Percentiles rank a stretch among this genome's conserved stretches.
phyloP scores from a whole-genome alignment of 805 yeast genomes.

The Candida nonsorbophila region DNA sequence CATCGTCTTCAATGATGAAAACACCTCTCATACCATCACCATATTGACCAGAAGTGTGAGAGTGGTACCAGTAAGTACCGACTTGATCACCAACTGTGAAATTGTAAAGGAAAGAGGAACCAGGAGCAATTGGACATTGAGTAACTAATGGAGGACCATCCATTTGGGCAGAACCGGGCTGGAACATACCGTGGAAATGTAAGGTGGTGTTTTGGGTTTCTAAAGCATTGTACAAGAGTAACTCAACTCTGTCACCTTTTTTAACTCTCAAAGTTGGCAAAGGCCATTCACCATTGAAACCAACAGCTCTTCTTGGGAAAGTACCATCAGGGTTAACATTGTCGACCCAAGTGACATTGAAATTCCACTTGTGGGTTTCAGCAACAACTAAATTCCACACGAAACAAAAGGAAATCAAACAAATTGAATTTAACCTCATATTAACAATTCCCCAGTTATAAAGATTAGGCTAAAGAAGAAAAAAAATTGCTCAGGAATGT shows the following conservation, averaged over 20 bases:
- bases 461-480: too few relatives aligned
- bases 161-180: slow-evolving; percentile 31
- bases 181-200: slow-evolving; percentile 44
- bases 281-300: slow-evolving; percentile 50
- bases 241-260: slow-evolving; percentile 34
- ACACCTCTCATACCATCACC: slow-evolving; percentile 74
- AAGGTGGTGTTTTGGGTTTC: slow-evolving; percentile 32
- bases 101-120: slow-evolving; percentile 31
- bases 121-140: slow-evolving; percentile 42
- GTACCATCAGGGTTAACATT: slow-evolving; percentile 55
- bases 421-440: too few relatives aligned
- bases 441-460: too few relatives aligned
- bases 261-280: slow-evolving; percentile 34
- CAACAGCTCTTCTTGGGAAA: slow-evolving; percentile 46
- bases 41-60: slow-evolving; percentile 73
- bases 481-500: too few relatives aligned
- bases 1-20: slow-evolving; percentile 55
- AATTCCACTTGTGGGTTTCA: slow-evolving; percentile 27
- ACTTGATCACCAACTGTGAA: slow-evolving; percentile 31
- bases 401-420: not conserved
- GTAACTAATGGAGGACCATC: slow-evolving; percentile 44
- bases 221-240: slow-evolving; percentile 28
- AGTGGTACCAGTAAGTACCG: slow-evolving; percentile 65
- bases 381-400: slow-evolving; percentile 6
- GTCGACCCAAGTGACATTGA: slow-evolving; percentile 30